Conservation (phyloP, 441 rosid genomes). For the Pelargonium australe region DNA sequence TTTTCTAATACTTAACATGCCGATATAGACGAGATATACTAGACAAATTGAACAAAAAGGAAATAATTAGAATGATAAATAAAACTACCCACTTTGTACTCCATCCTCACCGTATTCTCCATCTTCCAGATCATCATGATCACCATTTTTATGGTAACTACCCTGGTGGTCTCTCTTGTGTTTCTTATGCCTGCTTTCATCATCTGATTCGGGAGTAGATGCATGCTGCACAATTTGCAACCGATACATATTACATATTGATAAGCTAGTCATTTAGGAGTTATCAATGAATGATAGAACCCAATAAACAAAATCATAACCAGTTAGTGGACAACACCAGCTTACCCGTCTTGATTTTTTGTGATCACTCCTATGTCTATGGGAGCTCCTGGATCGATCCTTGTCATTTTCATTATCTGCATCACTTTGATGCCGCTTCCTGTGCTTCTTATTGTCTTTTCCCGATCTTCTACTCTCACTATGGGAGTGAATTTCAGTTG, state of each 20-base stretch:
- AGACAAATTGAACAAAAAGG: slow-evolving; percentile 9
- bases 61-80: slow-evolving; percentile 17
- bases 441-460: slow-evolving; percentile 41
- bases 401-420: slow-evolving; percentile 37
- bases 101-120: slow-evolving; percentile 71
- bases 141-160: slow-evolving; percentile 45
- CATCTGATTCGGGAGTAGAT: slow-evolving; percentile 44
- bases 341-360: slow-evolving; percentile 47
- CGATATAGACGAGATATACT: neutral
- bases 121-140: slow-evolving; percentile 75
- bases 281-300: too few species aligned
- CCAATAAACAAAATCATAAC: neutral
- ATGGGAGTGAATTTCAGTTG: slow-evolving; percentile 26
- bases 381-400: slow-evolving; percentile 33
- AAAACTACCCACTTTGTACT: slow-evolving; percentile 35
- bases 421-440: slow-evolving; percentile 36
- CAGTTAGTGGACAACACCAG: slow-evolving; percentile 10
- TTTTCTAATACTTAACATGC: neutral
- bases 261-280: neutral
- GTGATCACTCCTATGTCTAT: slow-evolving; percentile 34
- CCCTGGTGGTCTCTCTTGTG: slow-evolving; percentile 45
- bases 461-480: slow-evolving; percentile 42
- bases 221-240: slow-evolving; percentile 32
- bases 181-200: slow-evolving; percentile 42
- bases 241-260: neutral